These are phyloP conservation scores for Xanthoconium separans DNA, from an alignment of 1,284 basidiomycete species.

Conservation along the genomic window DNA sequence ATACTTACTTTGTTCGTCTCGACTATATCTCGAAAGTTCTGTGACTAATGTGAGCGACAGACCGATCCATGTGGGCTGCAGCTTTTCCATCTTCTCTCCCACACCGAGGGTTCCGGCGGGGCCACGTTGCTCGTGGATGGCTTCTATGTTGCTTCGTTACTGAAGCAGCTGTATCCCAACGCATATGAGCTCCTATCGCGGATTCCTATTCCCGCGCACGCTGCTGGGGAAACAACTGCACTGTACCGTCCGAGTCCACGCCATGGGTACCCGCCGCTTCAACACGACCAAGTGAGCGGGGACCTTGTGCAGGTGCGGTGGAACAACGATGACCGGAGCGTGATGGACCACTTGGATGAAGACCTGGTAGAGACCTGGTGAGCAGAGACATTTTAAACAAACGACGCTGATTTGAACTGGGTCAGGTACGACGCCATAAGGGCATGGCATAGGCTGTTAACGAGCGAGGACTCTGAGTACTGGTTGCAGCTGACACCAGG, in stretches of 20 bases:
- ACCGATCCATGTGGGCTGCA: conserved; percentile 93
- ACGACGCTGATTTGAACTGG: conserved; percentile 9
- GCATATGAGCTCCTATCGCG: conserved; percentile 72
- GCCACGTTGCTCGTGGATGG: conserved; percentile 92
- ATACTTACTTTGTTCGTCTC: conserved; percentile 80
- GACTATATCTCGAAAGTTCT: background rate
- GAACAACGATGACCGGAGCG: conserved; percentile 95
- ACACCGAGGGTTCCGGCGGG: conserved; percentile 82
- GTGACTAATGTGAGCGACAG: conserved; percentile 39
- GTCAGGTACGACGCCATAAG: conserved; percentile 81
- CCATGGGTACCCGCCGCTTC: conserved; percentile 65
- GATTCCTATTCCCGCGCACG: conserved; percentile 79
- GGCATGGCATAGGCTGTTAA: conserved; percentile 76
- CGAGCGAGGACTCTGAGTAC: conserved; percentile 82
- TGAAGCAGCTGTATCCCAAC: conserved; percentile 73
- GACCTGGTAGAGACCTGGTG: conserved; percentile 71
- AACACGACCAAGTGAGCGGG: conserved; percentile 61
- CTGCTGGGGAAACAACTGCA: conserved; percentile 74
- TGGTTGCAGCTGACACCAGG: conserved; percentile 90
- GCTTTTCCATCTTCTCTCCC: conserved; percentile 91
- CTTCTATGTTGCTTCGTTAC: conserved; percentile 83
- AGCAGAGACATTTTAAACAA: conserved; percentile 13
- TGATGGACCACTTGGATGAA: conserved; percentile 60
- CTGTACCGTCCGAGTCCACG: conserved; percentile 64
- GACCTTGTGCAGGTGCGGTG: conserved; percentile 82